Conservation (phyloP, 2,329 filamentous ascomycete species). For the Cladosporium sp. region DNA sequence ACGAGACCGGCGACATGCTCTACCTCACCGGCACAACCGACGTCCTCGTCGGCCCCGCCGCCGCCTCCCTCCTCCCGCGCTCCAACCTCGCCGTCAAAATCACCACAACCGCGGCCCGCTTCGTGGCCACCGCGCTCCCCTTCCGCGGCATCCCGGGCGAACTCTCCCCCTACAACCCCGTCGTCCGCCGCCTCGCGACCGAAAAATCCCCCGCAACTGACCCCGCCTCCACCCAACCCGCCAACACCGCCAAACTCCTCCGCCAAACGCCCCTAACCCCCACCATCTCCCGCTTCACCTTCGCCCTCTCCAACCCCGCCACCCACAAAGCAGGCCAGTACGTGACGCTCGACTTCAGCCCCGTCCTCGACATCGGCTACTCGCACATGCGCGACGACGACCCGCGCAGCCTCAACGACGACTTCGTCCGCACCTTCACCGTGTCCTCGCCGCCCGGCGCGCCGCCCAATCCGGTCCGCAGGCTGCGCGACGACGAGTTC, state of each 20-base stretch:
- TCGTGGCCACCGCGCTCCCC: slow-evolving; percentile 59
- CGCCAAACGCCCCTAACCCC: slow-evolving; percentile 57
- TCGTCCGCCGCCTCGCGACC: slow-evolving; percentile 55
- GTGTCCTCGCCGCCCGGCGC: slow-evolving; percentile 55
- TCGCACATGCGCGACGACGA: slow-evolving; percentile 79
- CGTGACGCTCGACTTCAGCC: slow-evolving; percentile 65
- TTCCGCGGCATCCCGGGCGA: slow-evolving; percentile 58
- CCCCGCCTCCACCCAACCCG: slow-evolving; percentile 3
- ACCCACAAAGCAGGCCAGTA: slow-evolving; percentile 67
- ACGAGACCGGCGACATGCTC: slow-evolving; percentile 63
- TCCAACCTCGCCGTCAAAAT: slow-evolving; percentile 69
- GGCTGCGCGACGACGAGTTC: slow-evolving; percentile 43
- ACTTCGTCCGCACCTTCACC: slow-evolving; percentile 78
- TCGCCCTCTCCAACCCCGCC: slow-evolving; percentile 39
- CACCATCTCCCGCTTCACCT: slow-evolving; percentile 60
- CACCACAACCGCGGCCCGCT: slow-evolving; percentile 53
- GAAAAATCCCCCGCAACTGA: slow-evolving; percentile 42
- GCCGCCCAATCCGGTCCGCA: slow-evolving; percentile 21
- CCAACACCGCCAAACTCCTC: slow-evolving; percentile 50
- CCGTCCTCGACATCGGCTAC: slow-evolving; percentile 66
- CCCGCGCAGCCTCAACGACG: slow-evolving; percentile 73
- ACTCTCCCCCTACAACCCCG: slow-evolving; percentile 73
- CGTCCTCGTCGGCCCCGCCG: slow-evolving; percentile 59
- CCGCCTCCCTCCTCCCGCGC: slow-evolving; percentile 57
- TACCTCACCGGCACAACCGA: slow-evolving; percentile 66